Base-by-base conservation (phyloP, 805 yeast genomes). In the Metschnikowia sp. region DNA sequence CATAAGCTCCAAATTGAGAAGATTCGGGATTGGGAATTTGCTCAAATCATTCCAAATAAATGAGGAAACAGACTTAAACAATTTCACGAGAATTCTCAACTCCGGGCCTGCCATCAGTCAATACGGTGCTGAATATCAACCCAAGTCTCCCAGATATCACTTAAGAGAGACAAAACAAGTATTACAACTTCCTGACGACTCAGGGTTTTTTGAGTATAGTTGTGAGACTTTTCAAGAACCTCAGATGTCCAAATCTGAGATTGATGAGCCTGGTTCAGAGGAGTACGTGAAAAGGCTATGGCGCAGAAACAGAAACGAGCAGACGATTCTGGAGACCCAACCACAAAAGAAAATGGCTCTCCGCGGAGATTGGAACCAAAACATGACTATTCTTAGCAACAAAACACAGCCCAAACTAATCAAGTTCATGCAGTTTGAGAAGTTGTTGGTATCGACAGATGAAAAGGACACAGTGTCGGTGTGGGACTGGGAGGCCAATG, bases 171-270 rank as follows among this genome's bases (percentile, higher is more conserved):
- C 65, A 8, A 56, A 63, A n/a, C 50, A 51, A 7, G 54, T 52
- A 18, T 79, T 82, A 2, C 68, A 66, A 5, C 57, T 85, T 3
- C 86, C 88, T 1, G 62, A 80, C 10, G 72, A 72, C 4, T 83
- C 88, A 9, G 79, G 80, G 7, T 85, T 87, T 57, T 78, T 86
- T 51, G 87, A 84, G 43, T 87, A 84, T 64, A 80, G 86, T 56
- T 80, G 88, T 49, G 99, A 94, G 63, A 91, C 90, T 60, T 94
- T 92, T 70, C 96, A 91, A 59, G 98, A 91, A 61, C 97, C 99
- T 0, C 98, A 92, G 61, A 84, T 91, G 84, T 82, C 88, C 10
- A 83, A 81, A 48, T 78, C 80, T 45, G 97, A 92, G 56, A 68
- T 82, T 13, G 97, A 92, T 57, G 96, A 90, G 63, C 94, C 96